Base-by-base conservation (phyloP, 257 asterid genomes). In the Scutellaria minor region DNA sequence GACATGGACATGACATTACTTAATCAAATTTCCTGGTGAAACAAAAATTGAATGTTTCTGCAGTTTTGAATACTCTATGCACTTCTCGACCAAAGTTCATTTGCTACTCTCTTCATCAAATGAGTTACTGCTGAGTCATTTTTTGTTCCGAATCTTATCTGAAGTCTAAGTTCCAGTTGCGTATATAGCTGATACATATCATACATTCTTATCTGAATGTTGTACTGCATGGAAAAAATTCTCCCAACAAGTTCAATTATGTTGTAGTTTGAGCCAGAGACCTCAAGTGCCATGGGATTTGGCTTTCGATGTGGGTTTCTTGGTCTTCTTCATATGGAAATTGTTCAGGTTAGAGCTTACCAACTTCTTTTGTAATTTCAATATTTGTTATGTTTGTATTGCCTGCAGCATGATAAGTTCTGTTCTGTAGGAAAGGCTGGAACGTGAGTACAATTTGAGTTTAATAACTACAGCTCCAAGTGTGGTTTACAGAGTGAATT, bases 301-400 rank as follows among this genome's bases (percentile, higher is more conserved):
- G 99, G 99, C 75, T 95, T 95, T 77, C 86, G 99, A 84, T 95
- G 99, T 80, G 98, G 99, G 61, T 95, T 91, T 83, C 90, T 95
- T 68, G 99, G 99, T 74, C 96, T 92, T 80, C 99, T 95, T 68
- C 99, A 95, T 77, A 88, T 95, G 99, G 99, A 95, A 83, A 95
- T 95, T 71, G 99, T 92, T 82, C 99, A 92, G 98, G 99, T 94
- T 40, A 35, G 79, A 62, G 53, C 70, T 75, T 77, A 55, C 46
- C 22, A 20, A 44, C 5, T n/a, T 59, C 6, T 63, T 71, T 52
- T 31, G 13, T 54, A 59, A 42, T 77, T 60, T 66, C 62, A 11
- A 9, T 84, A 73, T 60, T 55, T 58, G 50, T 61, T 20, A 57
- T 67, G 56, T 48, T 58, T 72, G 66, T 75, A 66, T 74, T 52